Conservation (phyloP, 2,329 filamentous ascomycete genomes). For the Pseudofabraea citricarpa region DNA sequence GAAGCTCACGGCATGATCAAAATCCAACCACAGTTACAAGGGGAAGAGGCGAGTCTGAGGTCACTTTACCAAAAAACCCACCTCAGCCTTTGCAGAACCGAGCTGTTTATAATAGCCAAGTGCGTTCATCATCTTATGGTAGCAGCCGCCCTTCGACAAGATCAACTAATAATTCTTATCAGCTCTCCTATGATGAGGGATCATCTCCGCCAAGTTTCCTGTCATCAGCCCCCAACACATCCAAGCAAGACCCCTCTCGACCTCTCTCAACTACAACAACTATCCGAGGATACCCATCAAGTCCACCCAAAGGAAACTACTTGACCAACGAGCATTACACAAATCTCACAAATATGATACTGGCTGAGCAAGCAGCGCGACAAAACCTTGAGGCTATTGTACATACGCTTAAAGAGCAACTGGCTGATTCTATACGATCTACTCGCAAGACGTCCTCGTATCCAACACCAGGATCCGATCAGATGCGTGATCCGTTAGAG, state of each 20-base stretch:
- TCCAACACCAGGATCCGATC: constrained; percentile 10
- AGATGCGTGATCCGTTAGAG: constrained; percentile 2
- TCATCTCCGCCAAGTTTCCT: constrained; percentile 7
- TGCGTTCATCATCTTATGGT: constrained; percentile 15
- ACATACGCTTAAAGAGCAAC: constrained; percentile 36
- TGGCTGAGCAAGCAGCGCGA: constrained; percentile 52
- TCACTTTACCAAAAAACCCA: constrained; percentile 17
- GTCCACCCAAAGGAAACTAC: constrained; percentile 23
- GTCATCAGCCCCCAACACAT: constrained; percentile 2
- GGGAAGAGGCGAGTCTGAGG: constrained; percentile 18
- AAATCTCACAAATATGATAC: constrained; percentile 46
- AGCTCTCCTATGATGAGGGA: constrained; percentile 16
- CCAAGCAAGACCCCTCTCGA: constrained; percentile 11
- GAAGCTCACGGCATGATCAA: constrained; percentile 3
- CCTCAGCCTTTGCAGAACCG: constrained; percentile 7
- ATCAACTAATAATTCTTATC: constrained; percentile 19
- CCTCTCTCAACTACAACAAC: constrained; percentile 28
- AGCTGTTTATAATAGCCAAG: constrained; percentile 10
- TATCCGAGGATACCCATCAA: constrained; percentile 21
- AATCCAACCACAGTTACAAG: too few species aligned
- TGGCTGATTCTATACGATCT: constrained; percentile 10
- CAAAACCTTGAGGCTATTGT: constrained; percentile 52
- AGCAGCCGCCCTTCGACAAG: constrained; percentile 22
- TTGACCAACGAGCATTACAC: constrained; percentile 42
- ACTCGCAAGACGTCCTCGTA: constrained; percentile 5